Base-by-base conservation (phyloP, 805 yeast genomes). In the Candida oleophila region DNA sequence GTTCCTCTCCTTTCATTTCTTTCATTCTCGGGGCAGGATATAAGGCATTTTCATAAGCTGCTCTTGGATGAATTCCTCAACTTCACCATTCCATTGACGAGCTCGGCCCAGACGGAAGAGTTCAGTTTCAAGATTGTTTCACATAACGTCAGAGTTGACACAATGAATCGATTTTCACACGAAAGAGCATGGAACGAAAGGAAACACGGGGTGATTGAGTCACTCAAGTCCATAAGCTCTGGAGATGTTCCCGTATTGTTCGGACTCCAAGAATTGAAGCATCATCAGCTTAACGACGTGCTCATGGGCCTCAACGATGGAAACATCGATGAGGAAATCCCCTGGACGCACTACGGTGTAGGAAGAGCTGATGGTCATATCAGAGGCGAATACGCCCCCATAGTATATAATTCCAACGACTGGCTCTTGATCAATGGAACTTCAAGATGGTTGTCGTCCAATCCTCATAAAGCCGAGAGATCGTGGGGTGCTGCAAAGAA, bases 311-410 rank as follows among this genome's bases (percentile, higher is more conserved):
- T 48, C n/a, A 42, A 42, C 28, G 38, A 35, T 14, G 38, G 41
- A 32, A 25, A 28, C n/a, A n/a, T 8, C 22, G 32, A 43, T 1
- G 53, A 52, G 1, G 56, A 57, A 49, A 25, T 25, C 11, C 62
- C 62, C 3, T 81, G 80, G 77, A 55, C 64, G 2, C 54, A 61
- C 40, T 62, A 46, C 45, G 81, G 80, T 41, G 70, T 71, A 35
- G 83, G 83, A 1, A 64, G 85, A 54, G 77, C 71, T 43, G 83
- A 80, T 55, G 85, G 85, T 8, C 55, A 55, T 9, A 58, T 59
- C 15, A 59, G 55, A 3, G 83, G 85, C 12, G 86, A 81, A 52
- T 78, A 64, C 48, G 64, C 78, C 3, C 82, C 84, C 1, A 64
- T 81, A 9, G 56, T 74, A 25, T 79, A 65, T 57, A 63, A 72